Evolutionary conservation across 306 rosid species (phyloP), one percentile per base, ranked within the genome.

Genomic region (Vigna trinervia): DNA sequence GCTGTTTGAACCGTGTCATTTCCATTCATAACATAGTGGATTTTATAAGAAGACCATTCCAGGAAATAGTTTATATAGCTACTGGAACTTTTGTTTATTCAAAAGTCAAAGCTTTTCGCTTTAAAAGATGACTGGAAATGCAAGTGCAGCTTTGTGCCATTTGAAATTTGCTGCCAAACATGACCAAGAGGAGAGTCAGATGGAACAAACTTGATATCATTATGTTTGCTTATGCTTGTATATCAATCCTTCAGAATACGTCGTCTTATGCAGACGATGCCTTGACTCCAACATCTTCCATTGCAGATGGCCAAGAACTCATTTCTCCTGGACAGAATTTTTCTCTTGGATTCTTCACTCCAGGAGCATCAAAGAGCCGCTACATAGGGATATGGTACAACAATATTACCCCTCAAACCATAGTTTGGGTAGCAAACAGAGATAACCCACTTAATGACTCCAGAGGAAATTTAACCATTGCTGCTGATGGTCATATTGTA

Each of bases 361-460:
- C 83, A 14, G 80, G 83, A 15, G 61, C 12, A 62, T 67, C 86
- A n/a, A 78, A 59, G 26, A 51, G 41, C 5, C 77, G 46, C 19
- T 83, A 73, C 34, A 0, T 78, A 19, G 86, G 83, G 34, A 78
- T 83, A 73, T 78, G 74, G 83, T 83, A 58, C 65, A 78, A 78
- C 36, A 59, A 60, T 61, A 60, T 51, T 15, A 51, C 12, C 13
- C 83, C 86, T 3, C 81, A 54, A 66, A 74, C 77, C 2, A 12
- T 73, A n/a, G 86, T 73, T 50, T 73, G 86, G 83, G 80, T 83
- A 39, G 83, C 83, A 30, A 83, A 83, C 34, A 83, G 86, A 78
- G 69, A 78, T 41, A 50, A 13, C 3, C 80, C 83, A 59, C 76
- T 78, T n/a, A 67, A 78, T 59, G 80, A 78, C 69, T 36, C 69